Evolutionary conservation across 768 basidiomycete genomes (phyloP).

Genomic region (Favolaschia claudopus): DNA sequence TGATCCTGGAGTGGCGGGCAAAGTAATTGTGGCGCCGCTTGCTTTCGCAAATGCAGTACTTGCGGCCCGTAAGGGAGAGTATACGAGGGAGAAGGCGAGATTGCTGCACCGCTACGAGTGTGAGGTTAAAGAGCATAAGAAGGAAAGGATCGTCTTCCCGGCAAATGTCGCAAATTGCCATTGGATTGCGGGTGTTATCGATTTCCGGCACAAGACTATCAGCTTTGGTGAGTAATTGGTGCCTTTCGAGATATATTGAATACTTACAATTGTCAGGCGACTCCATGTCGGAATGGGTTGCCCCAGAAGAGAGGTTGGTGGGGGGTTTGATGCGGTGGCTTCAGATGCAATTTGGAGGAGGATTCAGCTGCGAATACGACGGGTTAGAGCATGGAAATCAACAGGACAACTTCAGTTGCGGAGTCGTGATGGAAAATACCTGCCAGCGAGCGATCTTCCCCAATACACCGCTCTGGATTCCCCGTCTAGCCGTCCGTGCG

Average conservation of each 20-base stretch:
- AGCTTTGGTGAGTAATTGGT: not conserved
- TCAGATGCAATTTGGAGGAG: no score
- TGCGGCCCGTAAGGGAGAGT: not conserved
- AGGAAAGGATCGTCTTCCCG: not conserved
- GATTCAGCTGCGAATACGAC: not conserved
- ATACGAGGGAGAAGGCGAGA: not conserved
- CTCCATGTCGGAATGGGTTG: no score
- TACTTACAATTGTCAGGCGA: no score
- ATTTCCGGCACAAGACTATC: not conserved
- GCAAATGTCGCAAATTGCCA: not conserved
- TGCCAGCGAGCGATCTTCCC: not conserved
- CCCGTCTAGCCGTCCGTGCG: not conserved
- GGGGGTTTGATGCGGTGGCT: no score
- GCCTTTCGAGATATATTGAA: not conserved
- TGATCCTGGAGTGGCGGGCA: slow-evolving; percentile 8
- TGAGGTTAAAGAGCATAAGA: not conserved
- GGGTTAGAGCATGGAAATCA: not conserved
- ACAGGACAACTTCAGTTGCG: not conserved
- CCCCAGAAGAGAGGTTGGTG: no score
- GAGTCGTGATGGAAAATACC: not conserved
- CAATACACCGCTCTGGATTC: not conserved
- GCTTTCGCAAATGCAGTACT: slow-evolving; percentile 1
- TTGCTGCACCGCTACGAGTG: not conserved
- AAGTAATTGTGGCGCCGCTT: slow-evolving; percentile 14
- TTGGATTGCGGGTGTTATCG: slow-evolving; percentile 2